These are phyloP conservation scores for Starmerella apis DNA, from an alignment of 805 yeast species.

Conservation along the genomic window DNA sequence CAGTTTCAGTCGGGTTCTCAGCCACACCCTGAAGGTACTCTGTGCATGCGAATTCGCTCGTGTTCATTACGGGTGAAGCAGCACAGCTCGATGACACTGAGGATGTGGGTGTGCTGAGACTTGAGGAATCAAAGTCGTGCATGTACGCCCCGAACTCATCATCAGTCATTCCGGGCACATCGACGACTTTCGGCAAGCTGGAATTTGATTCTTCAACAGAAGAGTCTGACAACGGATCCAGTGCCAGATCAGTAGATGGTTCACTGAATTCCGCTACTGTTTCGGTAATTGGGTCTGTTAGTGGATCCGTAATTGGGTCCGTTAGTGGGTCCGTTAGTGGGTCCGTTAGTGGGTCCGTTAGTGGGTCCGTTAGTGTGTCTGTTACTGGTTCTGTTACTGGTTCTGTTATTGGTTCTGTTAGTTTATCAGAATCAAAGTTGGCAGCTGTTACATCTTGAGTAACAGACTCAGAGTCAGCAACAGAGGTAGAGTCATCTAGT, in stretches of 20 bases:
- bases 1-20: not conserved
- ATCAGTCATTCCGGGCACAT: not conserved
- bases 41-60: too few relatives aligned
- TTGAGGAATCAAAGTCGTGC: not conserved
- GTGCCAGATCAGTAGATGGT: not conserved
- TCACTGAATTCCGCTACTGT: not conserved
- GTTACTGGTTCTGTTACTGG: too few relatives aligned
- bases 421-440: too few relatives aligned
- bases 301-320: not conserved
- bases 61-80: not conserved
- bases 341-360: not conserved
- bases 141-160: not conserved
- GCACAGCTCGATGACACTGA: too few relatives aligned
- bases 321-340: not conserved
- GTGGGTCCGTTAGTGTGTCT: not conserved
- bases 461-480: too few relatives aligned
- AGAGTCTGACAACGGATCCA: not conserved
- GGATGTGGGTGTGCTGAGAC: not conserved
- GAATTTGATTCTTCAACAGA: not conserved
- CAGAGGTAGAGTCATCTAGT: too few relatives aligned
- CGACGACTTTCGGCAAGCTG: not conserved
- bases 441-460: too few relatives aligned
- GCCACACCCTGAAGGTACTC: too few relatives aligned
- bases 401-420: too few relatives aligned
- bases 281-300: not conserved